phyloP scores from a whole-genome alignment of 2,329 filamentous ascomycete species.

The Hymenoscyphus occultus region DNA sequence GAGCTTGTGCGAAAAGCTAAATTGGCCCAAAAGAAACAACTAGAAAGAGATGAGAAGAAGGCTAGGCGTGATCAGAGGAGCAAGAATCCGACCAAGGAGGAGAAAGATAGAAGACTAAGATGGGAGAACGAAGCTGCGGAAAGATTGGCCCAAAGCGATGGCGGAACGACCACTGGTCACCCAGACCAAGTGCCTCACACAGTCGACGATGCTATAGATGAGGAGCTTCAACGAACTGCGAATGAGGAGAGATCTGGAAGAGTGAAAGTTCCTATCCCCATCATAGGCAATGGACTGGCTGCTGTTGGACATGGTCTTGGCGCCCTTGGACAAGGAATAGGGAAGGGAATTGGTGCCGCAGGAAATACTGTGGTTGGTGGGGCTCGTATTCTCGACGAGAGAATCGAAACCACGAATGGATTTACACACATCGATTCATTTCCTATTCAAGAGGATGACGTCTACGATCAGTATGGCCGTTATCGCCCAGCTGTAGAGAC shows the following conservation, averaged over 20 bases:
- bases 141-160: constrained; percentile 46
- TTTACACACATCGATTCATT: constrained; percentile 30
- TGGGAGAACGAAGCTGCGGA: constrained; percentile 41
- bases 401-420: constrained; percentile 52
- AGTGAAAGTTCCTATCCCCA: constrained; percentile 19
- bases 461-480: constrained; percentile 33
- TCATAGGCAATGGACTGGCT: constrained; percentile 27
- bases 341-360: constrained; percentile 29
- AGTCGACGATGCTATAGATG: constrained; percentile 45
- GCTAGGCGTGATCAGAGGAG: constrained; percentile 50
- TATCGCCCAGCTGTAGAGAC: constrained; percentile 22
- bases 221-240: constrained; percentile 33
- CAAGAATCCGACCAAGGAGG: constrained; percentile 28
- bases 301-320: constrained; percentile 33
- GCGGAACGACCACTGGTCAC: constrained; percentile 49
- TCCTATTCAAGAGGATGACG: constrained; percentile 27
- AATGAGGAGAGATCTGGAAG: constrained; percentile 15
- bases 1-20: constrained; percentile 78
- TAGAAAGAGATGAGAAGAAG: constrained; percentile 38
- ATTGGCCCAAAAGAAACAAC: constrained; percentile 70
- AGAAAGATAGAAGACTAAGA: constrained; percentile 36
- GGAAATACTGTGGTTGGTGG: constrained; percentile 43
- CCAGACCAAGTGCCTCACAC: constrained; percentile 53
- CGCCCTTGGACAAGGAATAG: constrained; percentile 30
- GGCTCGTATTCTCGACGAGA: constrained; percentile 49